These are phyloP conservation scores for Carpinus fangiana DNA, from an alignment of 306 rosid species.

Conservation along the genomic window DNA sequence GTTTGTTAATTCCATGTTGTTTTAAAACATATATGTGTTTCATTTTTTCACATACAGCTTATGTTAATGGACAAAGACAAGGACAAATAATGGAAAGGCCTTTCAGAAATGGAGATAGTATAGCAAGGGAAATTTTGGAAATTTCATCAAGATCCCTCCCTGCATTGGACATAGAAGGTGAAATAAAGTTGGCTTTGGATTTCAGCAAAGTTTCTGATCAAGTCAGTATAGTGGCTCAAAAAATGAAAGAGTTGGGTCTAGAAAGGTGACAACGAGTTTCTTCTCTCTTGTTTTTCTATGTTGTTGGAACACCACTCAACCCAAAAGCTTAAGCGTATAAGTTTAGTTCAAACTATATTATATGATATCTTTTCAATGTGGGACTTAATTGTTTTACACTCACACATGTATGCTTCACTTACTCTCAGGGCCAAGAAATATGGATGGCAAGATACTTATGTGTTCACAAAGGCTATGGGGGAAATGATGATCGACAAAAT, in stretches of 20 bases:
- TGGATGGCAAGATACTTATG: conserved; percentile 99
- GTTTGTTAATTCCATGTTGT: too few species aligned
- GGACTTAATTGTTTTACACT: too few species aligned
- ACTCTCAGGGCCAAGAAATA: conserved; percentile 63
- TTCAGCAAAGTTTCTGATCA: conserved; percentile 45
- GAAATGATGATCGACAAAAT: conserved; percentile 84
- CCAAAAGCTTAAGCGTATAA: too few species aligned
- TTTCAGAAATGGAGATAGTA: conserved; percentile 71
- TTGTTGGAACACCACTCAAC: too few species aligned
- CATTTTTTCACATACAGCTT: conserved; percentile 50
- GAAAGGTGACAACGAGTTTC: conserved; percentile 49
- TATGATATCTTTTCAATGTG: too few species aligned
- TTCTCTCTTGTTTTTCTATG: neutral
- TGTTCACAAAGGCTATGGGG: conserved; percentile 98
- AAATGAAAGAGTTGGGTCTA: conserved; percentile 79
- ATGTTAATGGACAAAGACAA: conserved; percentile 96
- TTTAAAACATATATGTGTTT: neutral
- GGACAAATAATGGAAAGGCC: conserved; percentile 84
- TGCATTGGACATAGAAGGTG: conserved; percentile 64
- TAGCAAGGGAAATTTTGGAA: conserved; percentile 54
- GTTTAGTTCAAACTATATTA: too few species aligned
- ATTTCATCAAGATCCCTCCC: conserved; percentile 42
- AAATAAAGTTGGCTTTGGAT: conserved; percentile 58
- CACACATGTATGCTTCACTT: neutral
- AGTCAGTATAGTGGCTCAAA: conserved; percentile 51